Evolutionary conservation across 1,284 basidiomycete genomes (phyloP).

Genomic region (Dichomitus squalens): DNA sequence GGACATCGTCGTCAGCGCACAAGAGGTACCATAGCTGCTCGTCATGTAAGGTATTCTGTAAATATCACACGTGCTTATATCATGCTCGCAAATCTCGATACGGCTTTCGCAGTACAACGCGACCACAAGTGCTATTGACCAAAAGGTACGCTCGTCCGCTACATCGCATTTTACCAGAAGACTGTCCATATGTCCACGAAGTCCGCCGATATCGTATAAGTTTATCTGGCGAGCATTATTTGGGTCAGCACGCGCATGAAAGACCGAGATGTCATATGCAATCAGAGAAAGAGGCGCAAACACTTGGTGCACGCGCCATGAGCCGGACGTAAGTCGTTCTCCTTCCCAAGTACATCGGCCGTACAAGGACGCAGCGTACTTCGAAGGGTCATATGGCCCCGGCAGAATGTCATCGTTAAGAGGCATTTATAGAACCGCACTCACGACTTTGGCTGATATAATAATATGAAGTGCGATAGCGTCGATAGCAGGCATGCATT

Average conservation of each 20-base stretch:
- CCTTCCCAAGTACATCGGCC: slow-evolving; percentile 42
- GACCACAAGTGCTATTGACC: background rate
- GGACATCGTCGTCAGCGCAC: slow-evolving; percentile 72
- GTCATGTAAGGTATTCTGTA: background rate
- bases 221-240: background rate
- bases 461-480: background rate
- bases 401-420: slow-evolving; percentile 62
- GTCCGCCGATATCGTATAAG: background rate
- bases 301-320: slow-evolving; percentile 5
- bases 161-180: background rate
- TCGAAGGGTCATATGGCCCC: slow-evolving; percentile 80
- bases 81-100: background rate
- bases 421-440: slow-evolving; percentile 18
- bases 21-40: slow-evolving; percentile 56
- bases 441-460: too few relatives aligned
- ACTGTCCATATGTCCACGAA: background rate
- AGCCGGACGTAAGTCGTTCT: slow-evolving; percentile 59
- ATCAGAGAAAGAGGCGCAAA: slow-evolving; percentile 10
- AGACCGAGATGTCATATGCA: background rate
- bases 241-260: background rate
- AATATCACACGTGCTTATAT: background rate
- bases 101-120: too few relatives aligned
- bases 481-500: background rate
- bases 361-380: slow-evolving; percentile 24
- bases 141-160: background rate